Evolutionary conservation across 2,329 filamentous ascomycete genomes (phyloP).

Genomic region (Aspergillus ibericus): DNA sequence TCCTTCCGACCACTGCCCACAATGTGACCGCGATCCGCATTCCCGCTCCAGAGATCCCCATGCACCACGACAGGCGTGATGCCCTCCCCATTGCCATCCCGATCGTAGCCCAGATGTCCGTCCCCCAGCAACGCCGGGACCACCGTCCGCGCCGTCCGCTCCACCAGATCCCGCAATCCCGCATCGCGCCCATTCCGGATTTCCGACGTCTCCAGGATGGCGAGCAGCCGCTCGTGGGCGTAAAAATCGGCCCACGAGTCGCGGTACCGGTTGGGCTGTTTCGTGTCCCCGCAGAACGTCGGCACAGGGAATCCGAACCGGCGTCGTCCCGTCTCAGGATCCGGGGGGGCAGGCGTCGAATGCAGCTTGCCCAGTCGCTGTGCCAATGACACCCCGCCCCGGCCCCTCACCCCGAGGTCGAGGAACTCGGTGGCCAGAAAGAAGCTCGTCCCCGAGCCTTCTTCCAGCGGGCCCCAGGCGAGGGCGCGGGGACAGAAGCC

Average conservation of each 20-base stretch:
- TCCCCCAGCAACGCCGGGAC: conserved; percentile 76
- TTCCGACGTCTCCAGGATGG: conserved; percentile 61
- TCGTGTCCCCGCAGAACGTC: conserved; percentile 84
- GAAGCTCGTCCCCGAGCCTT: conserved; percentile 45
- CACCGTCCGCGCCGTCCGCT: conserved; percentile 62
- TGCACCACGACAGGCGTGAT: conserved; percentile 80
- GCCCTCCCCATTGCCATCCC: conserved; percentile 48
- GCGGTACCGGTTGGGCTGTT: conserved; percentile 74
- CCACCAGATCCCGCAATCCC: conserved; percentile 63
- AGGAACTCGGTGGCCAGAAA: conserved; percentile 77
- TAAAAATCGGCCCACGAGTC: conserved; percentile 84
- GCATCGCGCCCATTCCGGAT: conserved; percentile 64
- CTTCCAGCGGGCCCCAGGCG: conserved; percentile 64
- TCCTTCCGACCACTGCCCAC: conserved; percentile 39
- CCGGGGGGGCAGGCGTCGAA: conserved; percentile 65
- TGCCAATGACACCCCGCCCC: conserved; percentile 58
- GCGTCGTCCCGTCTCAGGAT: conserved; percentile 36
- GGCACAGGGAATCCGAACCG: conserved; percentile 80
- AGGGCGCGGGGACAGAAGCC: conserved; percentile 73
- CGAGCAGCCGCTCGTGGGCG: conserved; percentile 69
- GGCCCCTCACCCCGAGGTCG: conserved; percentile 58
- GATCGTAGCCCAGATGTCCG: conserved; percentile 57
- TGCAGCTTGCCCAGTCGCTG: conserved; percentile 78
- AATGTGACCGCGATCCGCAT: conserved; percentile 68
- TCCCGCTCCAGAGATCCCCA: conserved; percentile 92